Evolutionary conservation across 2,329 filamentous ascomycete genomes (phyloP), one percentile per base, ranked within the genome.

Genomic region (Raffaelea deltoideospora): DNA sequence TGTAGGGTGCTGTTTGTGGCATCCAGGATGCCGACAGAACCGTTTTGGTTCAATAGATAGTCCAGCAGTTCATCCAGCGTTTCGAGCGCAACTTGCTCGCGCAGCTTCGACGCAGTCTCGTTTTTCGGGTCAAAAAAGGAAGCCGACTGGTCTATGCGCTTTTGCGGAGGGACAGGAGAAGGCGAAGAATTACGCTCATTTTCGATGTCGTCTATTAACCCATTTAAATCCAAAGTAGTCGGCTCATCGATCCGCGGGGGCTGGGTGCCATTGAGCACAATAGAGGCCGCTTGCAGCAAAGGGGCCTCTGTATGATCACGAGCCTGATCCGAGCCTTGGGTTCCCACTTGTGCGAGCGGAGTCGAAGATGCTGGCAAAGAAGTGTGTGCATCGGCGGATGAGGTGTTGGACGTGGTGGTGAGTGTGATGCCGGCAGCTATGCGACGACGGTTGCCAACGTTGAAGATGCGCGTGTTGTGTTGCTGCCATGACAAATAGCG

Each of bases 401-500:
- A 8, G 6, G 26, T 28, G 26, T 27, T 34, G 18, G 8, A 53
- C 46, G 35, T 50, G 53, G 39, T 53, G 36, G 41, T 48, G 4
- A 54, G 45, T n/a, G 57, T 56, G 44, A 64, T 54, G 14, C 79
- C 80, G 31, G 80, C 82, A 15, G 79, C 84, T 35, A 87, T 73
- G 48, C 90, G 79, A 49, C 90, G 72, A 51, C 86, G 72, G 57
- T 94, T 88, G 42, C 90, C 90, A 27, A 98, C 90, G 50, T 98
- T 98, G 72, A 98, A 98, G 48, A 98, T 95, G 47, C 71, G 73
- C 11, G 87, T 90, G 51, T 94, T 84, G 58, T 98, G 88, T 53
- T 98, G 90, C 51, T 95, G 76, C 90, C 90, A 98, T 34, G 92
- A 88, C 35, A 98, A 64, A 54, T 96, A 98, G 43, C 90, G 74